Base-by-base conservation (phyloP, 1,139 yeast genomes). In the Kodamaea suecica region DNA sequence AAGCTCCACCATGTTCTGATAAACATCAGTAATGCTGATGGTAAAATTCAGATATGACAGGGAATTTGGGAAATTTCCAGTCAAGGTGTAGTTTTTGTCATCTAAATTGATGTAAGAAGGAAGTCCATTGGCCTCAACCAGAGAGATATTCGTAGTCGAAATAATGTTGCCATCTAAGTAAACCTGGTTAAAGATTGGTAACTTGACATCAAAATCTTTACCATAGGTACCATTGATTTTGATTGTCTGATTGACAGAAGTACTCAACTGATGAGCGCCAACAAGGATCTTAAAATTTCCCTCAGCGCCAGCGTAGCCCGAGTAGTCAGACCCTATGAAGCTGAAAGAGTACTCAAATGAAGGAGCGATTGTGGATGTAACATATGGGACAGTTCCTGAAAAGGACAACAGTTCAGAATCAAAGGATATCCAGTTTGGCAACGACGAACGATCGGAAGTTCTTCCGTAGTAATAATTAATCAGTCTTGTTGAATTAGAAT, bases 341-440 rank as follows among this genome's bases (percentile, higher is more conserved):
- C 78, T 70, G 43, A 94, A 78, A n/a, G 77, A 74, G 54, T 79
- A 92, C 33, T 70, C 66, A 48, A 78, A 70, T 21, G 95, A 86
- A 9, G 97, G 97, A 1, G 98, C 98, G 48, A 85, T 80, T 9
- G 75, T 70, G 2, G 96, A 84, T 46, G 84, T 82, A 20, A 85
- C 86, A 6, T 83, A 66, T 3, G 99, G 99, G 0, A 95, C 92
- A 2, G 81, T 80, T 27, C 99, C 99, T 27, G 78, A 69, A 55
- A 88, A 90, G n/a, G 84, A 72, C 43, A 85, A 61, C 36, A 64
- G 67, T 27, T 67, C 63, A 7, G 80, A 55, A 52, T 85, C 78
- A 53, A 90, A 92, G 37, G 61, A 57, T 35, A 88, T 65, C 98
- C 98, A 92, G 50, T 77, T 81, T 17, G 99, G 98, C 36, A 92